Percentiles rank a stretch among this genome's conserved stretches.
These are phyloP conservation scores for Plasmodium knowlesi DNA, from an alignment of 169 alveolate genomes.

Conservation along the genomic window DNA sequence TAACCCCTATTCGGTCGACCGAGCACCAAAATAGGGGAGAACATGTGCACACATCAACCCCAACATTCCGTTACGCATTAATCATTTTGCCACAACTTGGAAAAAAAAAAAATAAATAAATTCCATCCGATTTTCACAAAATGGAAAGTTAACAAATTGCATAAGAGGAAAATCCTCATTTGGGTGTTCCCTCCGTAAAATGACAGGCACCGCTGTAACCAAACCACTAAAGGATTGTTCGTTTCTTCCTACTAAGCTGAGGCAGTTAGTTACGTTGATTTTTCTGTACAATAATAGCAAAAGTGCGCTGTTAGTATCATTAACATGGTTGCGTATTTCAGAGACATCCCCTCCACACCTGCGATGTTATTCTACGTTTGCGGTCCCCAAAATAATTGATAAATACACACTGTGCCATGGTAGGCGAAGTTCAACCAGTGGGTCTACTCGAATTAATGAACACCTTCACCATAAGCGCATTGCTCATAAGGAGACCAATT, in stretches of 20 bases:
- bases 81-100: neutral
- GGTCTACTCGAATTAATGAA: neutral
- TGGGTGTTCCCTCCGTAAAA: neutral
- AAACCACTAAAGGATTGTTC: neutral
- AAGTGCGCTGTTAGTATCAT: neutral
- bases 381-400: neutral
- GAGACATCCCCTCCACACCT: neutral
- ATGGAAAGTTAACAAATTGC: neutral
- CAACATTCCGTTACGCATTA: neutral
- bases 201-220: neutral
- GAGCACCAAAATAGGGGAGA: neutral
- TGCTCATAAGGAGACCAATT: neutral
- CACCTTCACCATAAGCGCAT: neutral
- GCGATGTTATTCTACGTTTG: neutral
- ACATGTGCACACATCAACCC: neutral
- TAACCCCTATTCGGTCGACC: neutral
- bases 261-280: neutral
- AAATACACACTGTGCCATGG: neutral
- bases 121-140: neutral
- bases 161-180: neutral
- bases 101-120: constrained; percentile 6
- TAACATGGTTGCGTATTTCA: neutral
- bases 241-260: neutral
- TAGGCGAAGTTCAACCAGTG: neutral
- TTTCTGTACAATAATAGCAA: neutral